Base-by-base conservation (phyloP, 163 green algal genomes). In the Scenedesmus sp. region DNA sequence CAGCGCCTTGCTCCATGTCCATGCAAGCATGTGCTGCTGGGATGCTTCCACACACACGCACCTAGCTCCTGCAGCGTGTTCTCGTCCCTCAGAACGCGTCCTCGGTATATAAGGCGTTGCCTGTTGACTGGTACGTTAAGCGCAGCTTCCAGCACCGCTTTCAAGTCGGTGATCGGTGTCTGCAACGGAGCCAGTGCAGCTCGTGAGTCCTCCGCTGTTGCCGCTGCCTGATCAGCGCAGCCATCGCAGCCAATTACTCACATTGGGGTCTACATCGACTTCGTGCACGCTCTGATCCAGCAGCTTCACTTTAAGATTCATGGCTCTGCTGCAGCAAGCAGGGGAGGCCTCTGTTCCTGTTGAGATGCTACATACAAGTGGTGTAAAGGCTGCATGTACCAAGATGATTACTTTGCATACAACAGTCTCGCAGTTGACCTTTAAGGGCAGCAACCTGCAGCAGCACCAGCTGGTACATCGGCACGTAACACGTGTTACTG, bases 31-130 rank as follows among this genome's bases (percentile, higher is more conserved):
- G 23, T 8, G 46, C 46, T 26, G 70, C 70, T 57, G 46, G 56
- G 62, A 70, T 82, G 84, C 84, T 57, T 60, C 16, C 56, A 89
- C 76, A 77, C 84, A 64, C 23, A 90, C 88, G 7, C 20, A 92
- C 89, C 89, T 9, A 89, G 64, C 82, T 90, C 82, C 55, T 92
- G n/a, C 64, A 96, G 84, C 8, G 34, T 84, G 77, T 93, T 83
- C 10, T 92, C 81, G 73, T 97, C 92, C 2, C 94, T 82, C 54
- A 98, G 82, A 20, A 96, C 94, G 0, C 94, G 84, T 0, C 96
- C 96, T 6, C 91, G 82, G 70, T 94, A 96, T 12, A 98, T 96
- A 4, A 98, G 82, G 10, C 96, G 90, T 86, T 97, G 95, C 3
- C 93, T 93, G 2, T 92, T 89, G 12, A 57, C 26, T 4, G 95